Conservation (phyloP, 2,329 filamentous ascomycete genomes). For the Pezicula rhizophila region DNA sequence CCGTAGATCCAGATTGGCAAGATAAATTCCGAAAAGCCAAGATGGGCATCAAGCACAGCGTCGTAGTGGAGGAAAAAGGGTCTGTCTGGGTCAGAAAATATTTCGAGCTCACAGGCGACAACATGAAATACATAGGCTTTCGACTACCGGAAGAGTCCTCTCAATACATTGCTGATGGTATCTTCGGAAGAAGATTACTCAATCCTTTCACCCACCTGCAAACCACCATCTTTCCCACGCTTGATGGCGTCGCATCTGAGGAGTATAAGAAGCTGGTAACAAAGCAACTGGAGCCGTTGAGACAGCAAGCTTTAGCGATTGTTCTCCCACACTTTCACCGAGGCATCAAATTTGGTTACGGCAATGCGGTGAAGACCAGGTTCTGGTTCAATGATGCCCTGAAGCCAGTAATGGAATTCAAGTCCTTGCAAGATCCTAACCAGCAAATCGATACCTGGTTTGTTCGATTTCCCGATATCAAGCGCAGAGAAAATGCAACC, state of each 20-base stretch:
- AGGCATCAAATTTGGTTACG: constrained; percentile 60
- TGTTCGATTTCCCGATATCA: constrained; percentile 51
- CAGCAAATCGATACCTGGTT: constrained; percentile 59
- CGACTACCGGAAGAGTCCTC: constrained; percentile 85
- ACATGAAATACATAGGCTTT: constrained; percentile 85
- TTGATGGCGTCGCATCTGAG: constrained; percentile 74
- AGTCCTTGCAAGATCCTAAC: constrained; percentile 43
- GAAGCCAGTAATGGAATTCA: constrained; percentile 59
- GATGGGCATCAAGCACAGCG: constrained; percentile 81
- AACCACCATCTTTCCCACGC: constrained; percentile 71
- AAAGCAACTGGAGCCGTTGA: constrained; percentile 65
- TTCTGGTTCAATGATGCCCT: constrained; percentile 78
- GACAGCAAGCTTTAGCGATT: constrained; percentile 71
- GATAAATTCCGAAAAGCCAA: constrained; percentile 82
- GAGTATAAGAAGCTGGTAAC: constrained; percentile 78
- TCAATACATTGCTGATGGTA: constrained; percentile 78
- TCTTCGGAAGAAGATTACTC: constrained; percentile 73
- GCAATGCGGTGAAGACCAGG: constrained; percentile 66
- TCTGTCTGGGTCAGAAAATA: constrained; percentile 69
- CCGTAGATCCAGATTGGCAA: constrained; percentile 68
- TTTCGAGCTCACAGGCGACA: constrained; percentile 71
- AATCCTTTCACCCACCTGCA: constrained; percentile 78
- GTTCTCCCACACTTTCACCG: constrained; percentile 75
- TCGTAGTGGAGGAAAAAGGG: constrained; percentile 59
- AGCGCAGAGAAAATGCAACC: constrained; percentile 37